Conservation (phyloP, 495 filamentous ascomycete genomes). For the Apodospora peruviana region DNA sequence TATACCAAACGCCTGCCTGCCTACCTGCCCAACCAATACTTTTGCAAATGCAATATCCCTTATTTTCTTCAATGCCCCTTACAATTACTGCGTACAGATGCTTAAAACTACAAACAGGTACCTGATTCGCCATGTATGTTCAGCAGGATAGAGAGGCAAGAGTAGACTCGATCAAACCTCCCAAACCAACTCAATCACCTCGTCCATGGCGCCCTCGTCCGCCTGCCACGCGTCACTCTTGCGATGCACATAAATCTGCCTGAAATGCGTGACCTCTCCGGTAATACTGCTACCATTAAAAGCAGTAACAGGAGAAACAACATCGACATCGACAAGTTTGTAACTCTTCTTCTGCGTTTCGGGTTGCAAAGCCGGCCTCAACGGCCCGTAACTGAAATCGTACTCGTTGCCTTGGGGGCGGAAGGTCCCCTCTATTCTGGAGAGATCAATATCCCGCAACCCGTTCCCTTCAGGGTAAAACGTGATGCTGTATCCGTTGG, state of each 20-base stretch:
- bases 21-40: no score
- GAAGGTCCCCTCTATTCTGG: constrained; percentile 58
- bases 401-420: constrained; percentile 36
- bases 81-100: no score
- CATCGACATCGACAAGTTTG: constrained; percentile 11
- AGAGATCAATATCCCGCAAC: constrained; percentile 44
- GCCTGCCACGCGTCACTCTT: neutral
- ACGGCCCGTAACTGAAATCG: constrained; percentile 47
- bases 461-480: constrained; percentile 47
- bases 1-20: no score
- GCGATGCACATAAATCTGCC: constrained; percentile 25
- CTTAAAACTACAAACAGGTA: no score
- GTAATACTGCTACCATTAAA: neutral
- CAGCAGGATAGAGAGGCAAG: no score
- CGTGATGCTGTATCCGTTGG: constrained; percentile 58
- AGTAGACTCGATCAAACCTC: constrained; percentile 10
- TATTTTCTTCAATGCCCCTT: no score
- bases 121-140: no score
- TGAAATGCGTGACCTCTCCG: constrained; percentile 5
- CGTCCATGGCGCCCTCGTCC: constrained; percentile 12
- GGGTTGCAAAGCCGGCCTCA: constrained; percentile 33
- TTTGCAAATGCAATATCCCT: no score
- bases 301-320: neutral
- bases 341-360: constrained; percentile 33
- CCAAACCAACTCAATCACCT: constrained; percentile 31